Conservation (phyloP, 2,329 filamentous ascomycete species). For the Calonectria henricotiae region DNA sequence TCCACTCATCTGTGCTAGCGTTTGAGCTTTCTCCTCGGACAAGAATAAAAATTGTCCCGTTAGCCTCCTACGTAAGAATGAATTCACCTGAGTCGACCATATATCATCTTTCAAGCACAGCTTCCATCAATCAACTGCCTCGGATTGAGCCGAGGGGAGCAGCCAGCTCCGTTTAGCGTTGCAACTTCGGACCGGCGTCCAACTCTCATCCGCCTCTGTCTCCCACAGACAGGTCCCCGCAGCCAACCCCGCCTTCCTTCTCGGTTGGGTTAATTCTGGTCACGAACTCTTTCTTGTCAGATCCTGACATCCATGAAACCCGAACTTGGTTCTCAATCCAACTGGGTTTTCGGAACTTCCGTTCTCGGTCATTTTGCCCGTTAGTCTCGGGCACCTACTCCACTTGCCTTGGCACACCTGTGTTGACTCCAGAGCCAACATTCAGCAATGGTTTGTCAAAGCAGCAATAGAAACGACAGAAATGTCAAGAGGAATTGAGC, state of each 20-base stretch:
- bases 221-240: neutral
- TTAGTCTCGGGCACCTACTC: conserved; percentile 21
- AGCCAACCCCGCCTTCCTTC: conserved; percentile 12
- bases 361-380: conserved; percentile 31
- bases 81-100: conserved; percentile 2
- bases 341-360: conserved; percentile 28
- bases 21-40: neutral
- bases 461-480: neutral
- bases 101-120: neutral
- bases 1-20: conserved; percentile 1
- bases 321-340: conserved; percentile 18
- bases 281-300: conserved; percentile 13
- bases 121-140: conserved; percentile 9
- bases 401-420: conserved; percentile 6
- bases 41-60: conserved; percentile 8
- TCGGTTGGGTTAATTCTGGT: neutral
- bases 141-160: conserved; percentile 7
- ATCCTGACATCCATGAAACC: conserved; percentile 20
- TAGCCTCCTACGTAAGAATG: conserved; percentile 5
- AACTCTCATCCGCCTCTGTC: neutral
- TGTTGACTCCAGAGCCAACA: conserved; percentile 17
- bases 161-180: neutral
- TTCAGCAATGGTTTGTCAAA: neutral
- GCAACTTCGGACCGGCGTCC: neutral
- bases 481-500: neutral